Evolutionary conservation across 768 basidiomycete species (phyloP).

Genomic region (Coprinopsis cinerea): DNA sequence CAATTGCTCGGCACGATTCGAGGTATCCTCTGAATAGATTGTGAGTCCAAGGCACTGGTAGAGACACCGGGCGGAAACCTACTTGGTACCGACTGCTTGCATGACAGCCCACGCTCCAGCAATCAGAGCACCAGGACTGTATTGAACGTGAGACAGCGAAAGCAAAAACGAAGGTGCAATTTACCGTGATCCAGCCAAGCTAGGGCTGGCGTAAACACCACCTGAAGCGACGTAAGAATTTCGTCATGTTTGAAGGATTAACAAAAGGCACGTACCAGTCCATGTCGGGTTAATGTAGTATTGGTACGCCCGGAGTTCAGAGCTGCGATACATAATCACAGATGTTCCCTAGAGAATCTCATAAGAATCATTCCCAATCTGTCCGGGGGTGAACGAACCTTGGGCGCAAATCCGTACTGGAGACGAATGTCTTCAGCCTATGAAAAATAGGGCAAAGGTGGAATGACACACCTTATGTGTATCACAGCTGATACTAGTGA

Average conservation of each 20-base stretch:
- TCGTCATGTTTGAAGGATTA: neutral
- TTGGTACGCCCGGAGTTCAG: slow-evolving; percentile 71
- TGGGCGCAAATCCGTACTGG: slow-evolving; percentile 91
- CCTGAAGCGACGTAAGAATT: slow-evolving; percentile 33
- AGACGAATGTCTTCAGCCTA: slow-evolving; percentile 10
- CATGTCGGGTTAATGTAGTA: slow-evolving; percentile 83
- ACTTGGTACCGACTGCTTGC: slow-evolving; percentile 88
- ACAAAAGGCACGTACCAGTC: slow-evolving; percentile 46
- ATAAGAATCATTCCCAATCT: slow-evolving; percentile 1
- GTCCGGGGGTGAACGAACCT: slow-evolving; percentile 37
- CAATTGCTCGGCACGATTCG: slow-evolving; percentile 77
- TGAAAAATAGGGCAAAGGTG: neutral
- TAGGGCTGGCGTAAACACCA: slow-evolving; percentile 87
- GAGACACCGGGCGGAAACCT: slow-evolving; percentile 18
- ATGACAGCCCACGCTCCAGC: slow-evolving; percentile 97
- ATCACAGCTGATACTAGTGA: slow-evolving; percentile 94
- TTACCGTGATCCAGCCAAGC: slow-evolving; percentile 85
- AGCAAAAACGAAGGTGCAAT: slow-evolving; percentile 13
- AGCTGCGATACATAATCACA: slow-evolving; percentile 88
- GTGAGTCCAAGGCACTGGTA: neutral
- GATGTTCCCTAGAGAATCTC: slow-evolving; percentile 64
- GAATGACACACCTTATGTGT: slow-evolving; percentile 70
- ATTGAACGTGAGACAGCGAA: slow-evolving; percentile 1
- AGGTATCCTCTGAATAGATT: slow-evolving; percentile 66
- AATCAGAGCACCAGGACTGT: slow-evolving; percentile 84